These are phyloP conservation scores for Gossypium davidsonii DNA, from an alignment of 441 rosid species.

Conservation along the genomic window DNA sequence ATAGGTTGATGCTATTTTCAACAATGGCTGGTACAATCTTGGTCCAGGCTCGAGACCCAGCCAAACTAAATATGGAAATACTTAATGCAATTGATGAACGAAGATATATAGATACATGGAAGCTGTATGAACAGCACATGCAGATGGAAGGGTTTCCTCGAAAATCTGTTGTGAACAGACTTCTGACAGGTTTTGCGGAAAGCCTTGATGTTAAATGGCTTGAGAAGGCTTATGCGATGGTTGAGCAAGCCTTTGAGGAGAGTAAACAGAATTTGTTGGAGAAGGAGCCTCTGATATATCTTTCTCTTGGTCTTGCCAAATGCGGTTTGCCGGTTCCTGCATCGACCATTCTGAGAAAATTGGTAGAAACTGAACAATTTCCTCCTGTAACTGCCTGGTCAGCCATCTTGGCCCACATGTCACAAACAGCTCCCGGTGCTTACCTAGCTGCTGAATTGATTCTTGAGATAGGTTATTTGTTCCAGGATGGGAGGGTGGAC, in stretches of 20 bases:
- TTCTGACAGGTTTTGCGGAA: conserved; percentile 46
- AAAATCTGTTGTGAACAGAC: conserved; percentile 56
- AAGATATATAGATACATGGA: conserved; percentile 54
- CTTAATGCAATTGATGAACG: conserved; percentile 50
- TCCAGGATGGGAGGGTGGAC: conserved; percentile 68
- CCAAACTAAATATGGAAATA: conserved; percentile 51
- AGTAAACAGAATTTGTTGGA: conserved; percentile 70
- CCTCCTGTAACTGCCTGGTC: conserved; percentile 84
- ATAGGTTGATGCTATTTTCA: conserved; percentile 27
- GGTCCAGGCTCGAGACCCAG: conserved; percentile 77
- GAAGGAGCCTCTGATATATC: conserved; percentile 66
- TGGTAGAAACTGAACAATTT: conserved; percentile 58
- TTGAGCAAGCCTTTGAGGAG: conserved; percentile 61
- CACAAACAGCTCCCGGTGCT: conserved; percentile 61
- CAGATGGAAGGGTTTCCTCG: conserved; percentile 80
- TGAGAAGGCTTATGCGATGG: conserved; percentile 52
- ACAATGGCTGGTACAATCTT: conserved; percentile 45
- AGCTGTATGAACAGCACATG: conserved; percentile 59
- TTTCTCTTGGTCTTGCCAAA: conserved; percentile 64
- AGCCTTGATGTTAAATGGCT: conserved; percentile 54
- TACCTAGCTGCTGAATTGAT: conserved; percentile 81
- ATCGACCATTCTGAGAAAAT: conserved; percentile 68
- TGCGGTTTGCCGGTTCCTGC: conserved; percentile 60
- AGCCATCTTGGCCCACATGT: conserved; percentile 61
- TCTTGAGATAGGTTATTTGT: conserved; percentile 75